A percentile compares a stretch with the other conserved stretches of the same genome.
Evolutionary conservation across 148 eudicot species (phyloP).

Genomic region (Chenopodium quinoa): DNA sequence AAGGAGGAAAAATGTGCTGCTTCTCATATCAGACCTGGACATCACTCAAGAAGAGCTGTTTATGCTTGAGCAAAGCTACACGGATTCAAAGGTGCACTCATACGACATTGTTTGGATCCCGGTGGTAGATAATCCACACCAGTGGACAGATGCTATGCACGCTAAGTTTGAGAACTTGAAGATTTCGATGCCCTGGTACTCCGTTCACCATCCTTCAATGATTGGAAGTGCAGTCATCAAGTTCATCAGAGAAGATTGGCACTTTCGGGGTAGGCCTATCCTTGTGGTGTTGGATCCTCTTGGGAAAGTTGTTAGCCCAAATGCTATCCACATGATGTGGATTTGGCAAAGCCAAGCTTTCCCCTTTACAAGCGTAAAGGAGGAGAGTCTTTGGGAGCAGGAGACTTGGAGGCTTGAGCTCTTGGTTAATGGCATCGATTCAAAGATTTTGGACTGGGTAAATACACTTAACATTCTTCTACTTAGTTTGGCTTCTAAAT

Average conservation of each 20-base stretch:
- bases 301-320: slow-evolving; percentile 29
- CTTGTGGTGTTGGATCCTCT: slow-evolving; percentile 36
- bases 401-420: slow-evolving; percentile 38
- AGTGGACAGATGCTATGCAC: slow-evolving; percentile 22
- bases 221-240: slow-evolving; percentile 13
- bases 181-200: slow-evolving; percentile 38
- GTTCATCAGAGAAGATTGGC: slow-evolving; percentile 27
- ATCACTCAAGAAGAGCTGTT: slow-evolving; percentile 26
- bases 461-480: neutral
- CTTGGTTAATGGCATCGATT: slow-evolving; percentile 30
- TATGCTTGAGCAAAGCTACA: slow-evolving; percentile 25
- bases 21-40: slow-evolving; percentile 36
- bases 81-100: slow-evolving; percentile 14
- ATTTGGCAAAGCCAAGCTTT: slow-evolving; percentile 41
- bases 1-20: slow-evolving; percentile 22
- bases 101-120: slow-evolving; percentile 40
- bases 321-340: slow-evolving; percentile 47
- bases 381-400: slow-evolving; percentile 33
- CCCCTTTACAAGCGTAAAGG: slow-evolving; percentile 33
- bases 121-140: slow-evolving; percentile 13
- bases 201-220: slow-evolving; percentile 28
- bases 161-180: slow-evolving; percentile 14
- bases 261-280: slow-evolving; percentile 31
- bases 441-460: slow-evolving; percentile 34
- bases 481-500: too few relatives aligned